Evolutionary conservation across 192 early-diverging fungal species (phyloP).

Genomic region (Thamnidium elegans): DNA sequence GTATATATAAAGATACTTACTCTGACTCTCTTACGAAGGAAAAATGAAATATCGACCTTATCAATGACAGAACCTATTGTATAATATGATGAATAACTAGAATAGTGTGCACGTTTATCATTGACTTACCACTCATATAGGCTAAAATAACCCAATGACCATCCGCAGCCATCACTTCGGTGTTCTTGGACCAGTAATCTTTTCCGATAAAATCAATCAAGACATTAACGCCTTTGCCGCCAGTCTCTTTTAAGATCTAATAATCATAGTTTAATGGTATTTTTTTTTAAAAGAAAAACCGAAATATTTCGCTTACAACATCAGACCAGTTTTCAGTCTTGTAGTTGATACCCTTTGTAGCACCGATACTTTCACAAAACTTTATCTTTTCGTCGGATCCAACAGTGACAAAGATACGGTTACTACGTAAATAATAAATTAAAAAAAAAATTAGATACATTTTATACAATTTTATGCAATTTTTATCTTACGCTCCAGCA

Average conservation of each 20-base stretch:
- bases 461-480: neutral
- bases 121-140: conserved; percentile 53
- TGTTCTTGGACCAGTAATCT: conserved; percentile 51
- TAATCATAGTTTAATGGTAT: neutral
- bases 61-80: conserved; percentile 37
- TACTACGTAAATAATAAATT: conserved; percentile 16
- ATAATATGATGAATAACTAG: neutral
- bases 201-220: conserved; percentile 73
- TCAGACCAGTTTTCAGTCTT: conserved; percentile 63
- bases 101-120: neutral
- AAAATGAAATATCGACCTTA: conserved; percentile 43
- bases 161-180: conserved; percentile 58
- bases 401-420: conserved; percentile 67
- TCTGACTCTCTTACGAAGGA: conserved; percentile 63
- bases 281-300: no score
- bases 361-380: conserved; percentile 63
- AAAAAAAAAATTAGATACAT: neutral
- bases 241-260: conserved; percentile 53
- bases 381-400: conserved; percentile 63
- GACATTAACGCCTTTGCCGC: conserved; percentile 65
- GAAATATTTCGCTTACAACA: conserved; percentile 25
- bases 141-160: conserved; percentile 75
- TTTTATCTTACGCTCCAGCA: conserved; percentile 51
- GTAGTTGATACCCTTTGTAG: conserved; percentile 77
- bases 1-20: conserved; percentile 22